Conservation (phyloP, 139 green algal genomes). For the Penium margaritaceum region DNA sequence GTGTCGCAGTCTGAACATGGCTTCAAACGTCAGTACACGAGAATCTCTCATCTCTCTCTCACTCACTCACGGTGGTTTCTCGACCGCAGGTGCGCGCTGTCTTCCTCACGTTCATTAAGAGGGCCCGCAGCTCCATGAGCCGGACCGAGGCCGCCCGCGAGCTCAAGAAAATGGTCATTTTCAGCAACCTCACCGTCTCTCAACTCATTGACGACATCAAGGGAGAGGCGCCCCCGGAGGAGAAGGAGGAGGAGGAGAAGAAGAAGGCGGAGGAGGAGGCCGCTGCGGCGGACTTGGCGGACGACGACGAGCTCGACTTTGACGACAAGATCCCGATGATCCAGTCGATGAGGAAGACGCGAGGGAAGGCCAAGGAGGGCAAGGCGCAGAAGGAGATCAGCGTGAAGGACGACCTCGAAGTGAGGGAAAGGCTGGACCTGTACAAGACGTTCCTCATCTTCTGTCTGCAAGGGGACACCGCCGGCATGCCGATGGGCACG, state of each 20-base stretch:
- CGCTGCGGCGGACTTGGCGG: slow-evolving; percentile 2
- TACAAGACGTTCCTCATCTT: slow-evolving; percentile 92
- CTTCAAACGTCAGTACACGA: too few relatives aligned
- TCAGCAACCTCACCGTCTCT: slow-evolving; percentile 78
- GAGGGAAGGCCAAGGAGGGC: slow-evolving; percentile 27
- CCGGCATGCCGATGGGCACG: slow-evolving; percentile 82
- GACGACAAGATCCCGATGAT: slow-evolving; percentile 49
- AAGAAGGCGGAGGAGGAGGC: slow-evolving; percentile 31
- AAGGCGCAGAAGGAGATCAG: slow-evolving; percentile 88
- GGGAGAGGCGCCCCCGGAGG: slow-evolving; percentile 11
- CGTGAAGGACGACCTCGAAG: slow-evolving; percentile 72
- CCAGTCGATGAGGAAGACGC: slow-evolving; percentile 34
- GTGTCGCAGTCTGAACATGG: too few relatives aligned
- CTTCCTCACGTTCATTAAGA: slow-evolving; percentile 61
- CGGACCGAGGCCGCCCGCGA: slow-evolving; percentile 64
- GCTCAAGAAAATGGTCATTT: slow-evolving; percentile 90
- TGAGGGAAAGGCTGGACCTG: slow-evolving; percentile 67
- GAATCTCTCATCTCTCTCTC: too few relatives aligned
- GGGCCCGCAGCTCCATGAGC: slow-evolving; percentile 53
- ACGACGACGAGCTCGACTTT: slow-evolving; percentile 44
- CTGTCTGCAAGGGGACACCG: slow-evolving; percentile 69
- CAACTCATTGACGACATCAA: slow-evolving; percentile 74
- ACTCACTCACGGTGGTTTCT: too few relatives aligned
- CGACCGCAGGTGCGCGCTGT: slow-evolving; percentile 39
- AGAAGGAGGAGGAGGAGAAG: background rate